phyloP scores from a whole-genome alignment of 2,329 filamentous ascomycete genomes.

The Microdochium nivale region DNA sequence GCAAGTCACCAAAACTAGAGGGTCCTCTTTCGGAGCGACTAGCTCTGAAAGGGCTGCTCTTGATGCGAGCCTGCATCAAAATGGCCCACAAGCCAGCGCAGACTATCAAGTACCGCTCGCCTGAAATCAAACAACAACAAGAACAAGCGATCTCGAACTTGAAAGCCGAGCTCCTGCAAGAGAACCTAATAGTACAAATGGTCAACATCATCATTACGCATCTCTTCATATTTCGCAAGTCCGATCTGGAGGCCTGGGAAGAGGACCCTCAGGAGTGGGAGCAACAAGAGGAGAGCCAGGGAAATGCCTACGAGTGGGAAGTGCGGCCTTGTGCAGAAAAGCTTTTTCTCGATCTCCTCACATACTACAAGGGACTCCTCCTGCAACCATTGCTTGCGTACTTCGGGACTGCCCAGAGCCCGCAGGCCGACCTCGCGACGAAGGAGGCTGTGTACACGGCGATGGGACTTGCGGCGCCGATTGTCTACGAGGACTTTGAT shows the following conservation, averaged over 20 bases:
- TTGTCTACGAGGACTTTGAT: slow-evolving; percentile 67
- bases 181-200: slow-evolving; percentile 69
- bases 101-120: slow-evolving; percentile 74
- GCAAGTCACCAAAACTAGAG: slow-evolving; percentile 42
- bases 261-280: slow-evolving; percentile 96
- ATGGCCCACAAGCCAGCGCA: slow-evolving; percentile 76
- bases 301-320: slow-evolving; percentile 85
- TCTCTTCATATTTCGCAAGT: slow-evolving; percentile 79
- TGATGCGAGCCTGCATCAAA: slow-evolving; percentile 74
- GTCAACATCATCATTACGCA: slow-evolving; percentile 79
- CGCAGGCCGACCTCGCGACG: slow-evolving; percentile 59
- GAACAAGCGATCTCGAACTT: slow-evolving; percentile 59
- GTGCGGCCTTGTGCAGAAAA: slow-evolving; percentile 90
- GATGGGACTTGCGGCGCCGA: slow-evolving; percentile 74
- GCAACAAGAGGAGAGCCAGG: slow-evolving; percentile 73
- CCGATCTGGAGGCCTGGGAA: slow-evolving; percentile 86
- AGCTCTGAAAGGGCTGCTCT: slow-evolving; percentile 71
- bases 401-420: slow-evolving; percentile 68
- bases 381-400: slow-evolving; percentile 73
- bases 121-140: slow-evolving; percentile 69
- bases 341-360: slow-evolving; percentile 83
- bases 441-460: slow-evolving; percentile 96
- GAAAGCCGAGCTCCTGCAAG: slow-evolving; percentile 65
- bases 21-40: slow-evolving; percentile 67
- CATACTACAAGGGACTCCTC: slow-evolving; percentile 78